Evolutionary conservation across 2,329 filamentous ascomycete genomes (phyloP).

Genomic region (Fusarium haematococcum): DNA sequence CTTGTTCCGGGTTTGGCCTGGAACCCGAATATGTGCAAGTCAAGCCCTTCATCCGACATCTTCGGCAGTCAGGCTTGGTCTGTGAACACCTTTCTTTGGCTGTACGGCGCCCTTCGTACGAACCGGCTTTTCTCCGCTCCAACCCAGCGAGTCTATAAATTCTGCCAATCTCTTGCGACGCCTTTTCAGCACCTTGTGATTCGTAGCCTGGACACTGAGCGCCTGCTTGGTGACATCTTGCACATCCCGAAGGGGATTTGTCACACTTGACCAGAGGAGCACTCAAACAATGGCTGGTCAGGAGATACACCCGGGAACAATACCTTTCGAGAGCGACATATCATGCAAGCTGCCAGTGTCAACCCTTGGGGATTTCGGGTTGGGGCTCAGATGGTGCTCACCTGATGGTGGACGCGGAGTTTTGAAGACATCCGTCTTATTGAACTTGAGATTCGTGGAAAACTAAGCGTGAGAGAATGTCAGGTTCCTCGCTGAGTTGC

Average conservation of each 20-base stretch:
- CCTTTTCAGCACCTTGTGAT: too few species aligned
- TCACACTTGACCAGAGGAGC: not conserved
- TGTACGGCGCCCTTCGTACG: too few species aligned
- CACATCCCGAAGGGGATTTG: not conserved
- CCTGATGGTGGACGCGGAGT: not conserved
- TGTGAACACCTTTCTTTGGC: too few species aligned
- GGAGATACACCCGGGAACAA: not conserved
- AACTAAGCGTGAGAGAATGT: not conserved
- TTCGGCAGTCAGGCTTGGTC: too few species aligned
- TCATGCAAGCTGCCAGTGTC: not conserved
- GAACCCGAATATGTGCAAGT: too few species aligned
- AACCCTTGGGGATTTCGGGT: not conserved
- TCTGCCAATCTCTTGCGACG: too few species aligned
- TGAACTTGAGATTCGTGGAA: not conserved
- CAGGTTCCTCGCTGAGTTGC: not conserved
- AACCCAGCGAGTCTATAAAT: too few species aligned
- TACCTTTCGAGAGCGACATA: not conserved
- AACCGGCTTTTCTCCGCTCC: too few species aligned
- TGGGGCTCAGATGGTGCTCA: not conserved
- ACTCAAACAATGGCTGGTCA: not conserved
- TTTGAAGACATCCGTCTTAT: not conserved
- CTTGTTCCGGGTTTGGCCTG: too few species aligned
- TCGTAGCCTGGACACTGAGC: too few species aligned
- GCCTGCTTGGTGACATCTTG: slow-evolving; percentile 1
- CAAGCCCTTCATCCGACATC: too few species aligned